These are phyloP conservation scores for Trametes sanguinea DNA, from an alignment of 768 basidiomycete species.

Conservation along the genomic window DNA sequence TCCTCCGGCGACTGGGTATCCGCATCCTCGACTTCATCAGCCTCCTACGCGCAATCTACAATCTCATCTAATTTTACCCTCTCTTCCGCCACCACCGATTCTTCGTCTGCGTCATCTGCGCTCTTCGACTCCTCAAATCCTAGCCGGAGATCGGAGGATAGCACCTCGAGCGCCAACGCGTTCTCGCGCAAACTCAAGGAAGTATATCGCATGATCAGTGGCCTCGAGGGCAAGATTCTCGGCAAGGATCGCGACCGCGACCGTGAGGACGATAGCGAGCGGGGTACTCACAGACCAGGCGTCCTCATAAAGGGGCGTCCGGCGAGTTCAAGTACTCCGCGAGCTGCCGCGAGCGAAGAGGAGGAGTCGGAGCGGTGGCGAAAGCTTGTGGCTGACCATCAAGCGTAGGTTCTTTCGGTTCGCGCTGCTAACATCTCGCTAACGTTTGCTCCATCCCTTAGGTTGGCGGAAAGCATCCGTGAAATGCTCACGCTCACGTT, in stretches of 20 bases:
- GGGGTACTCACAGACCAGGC: constrained; percentile 44
- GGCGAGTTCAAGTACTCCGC: constrained; percentile 26
- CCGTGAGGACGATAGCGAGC: constrained; percentile 28
- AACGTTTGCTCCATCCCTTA: constrained; percentile 34
- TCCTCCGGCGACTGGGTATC: constrained; percentile 71
- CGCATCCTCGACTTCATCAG: constrained; percentile 71
- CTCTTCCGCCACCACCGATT: constrained; percentile 72
- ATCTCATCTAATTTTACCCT: constrained; percentile 72
- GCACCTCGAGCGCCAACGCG: constrained; percentile 54
- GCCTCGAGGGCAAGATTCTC: constrained; percentile 67
- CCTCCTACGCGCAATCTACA: constrained; percentile 60
- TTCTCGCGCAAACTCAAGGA: constrained; percentile 77
- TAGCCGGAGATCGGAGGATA: constrained; percentile 45
- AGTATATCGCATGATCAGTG: constrained; percentile 80
- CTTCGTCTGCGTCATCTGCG: constrained; percentile 71
- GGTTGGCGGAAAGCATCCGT: constrained; percentile 89
- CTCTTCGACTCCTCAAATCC: constrained; percentile 60
- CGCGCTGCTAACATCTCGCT: constrained; percentile 5
- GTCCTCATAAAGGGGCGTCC: constrained; percentile 38
- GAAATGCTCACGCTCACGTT: constrained; percentile 84
- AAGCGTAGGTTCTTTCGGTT: constrained; percentile 56
- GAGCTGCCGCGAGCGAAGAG: constrained; percentile 46
- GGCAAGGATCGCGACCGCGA: constrained; percentile 50
- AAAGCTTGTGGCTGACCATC: constrained; percentile 75
- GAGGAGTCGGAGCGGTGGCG: constrained; percentile 77